These are phyloP conservation scores for Monosporascus sp. DNA, from an alignment of 2,329 filamentous ascomycete genomes.

Conservation along the genomic window DNA sequence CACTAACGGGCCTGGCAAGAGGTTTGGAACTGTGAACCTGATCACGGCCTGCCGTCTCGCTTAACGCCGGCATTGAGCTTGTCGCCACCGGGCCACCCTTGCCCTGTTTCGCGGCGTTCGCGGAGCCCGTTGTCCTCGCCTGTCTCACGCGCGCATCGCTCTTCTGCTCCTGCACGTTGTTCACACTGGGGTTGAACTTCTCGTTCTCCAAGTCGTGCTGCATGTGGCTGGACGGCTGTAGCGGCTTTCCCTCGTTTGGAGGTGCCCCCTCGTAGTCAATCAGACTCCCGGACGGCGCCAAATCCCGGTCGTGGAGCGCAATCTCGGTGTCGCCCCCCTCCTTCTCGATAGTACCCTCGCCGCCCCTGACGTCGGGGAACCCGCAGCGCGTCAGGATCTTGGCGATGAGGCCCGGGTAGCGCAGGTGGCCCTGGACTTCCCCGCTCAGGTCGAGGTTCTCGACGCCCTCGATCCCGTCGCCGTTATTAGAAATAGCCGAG, in stretches of 20 bases:
- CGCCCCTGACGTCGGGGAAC: conserved; percentile 40
- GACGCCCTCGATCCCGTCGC: conserved; percentile 51
- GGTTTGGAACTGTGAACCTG: no score
- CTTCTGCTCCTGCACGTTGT: conserved; percentile 19
- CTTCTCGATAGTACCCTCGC: conserved; percentile 40
- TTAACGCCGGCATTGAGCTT: conserved; percentile 15
- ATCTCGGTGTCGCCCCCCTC: conserved; percentile 35
- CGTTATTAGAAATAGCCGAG: conserved; percentile 58
- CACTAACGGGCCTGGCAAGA: background rate
- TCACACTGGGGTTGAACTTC: conserved; percentile 21
- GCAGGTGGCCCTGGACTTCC: conserved; percentile 46
- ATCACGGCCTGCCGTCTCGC: conserved; percentile 12
- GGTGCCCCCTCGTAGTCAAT: conserved; percentile 37
- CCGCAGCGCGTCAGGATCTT: conserved; percentile 49
- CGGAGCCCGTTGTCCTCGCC: conserved; percentile 7
- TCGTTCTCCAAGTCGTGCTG: conserved; percentile 16
- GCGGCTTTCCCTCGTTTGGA: background rate
- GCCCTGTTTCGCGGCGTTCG: conserved; percentile 4
- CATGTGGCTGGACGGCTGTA: conserved; percentile 12
- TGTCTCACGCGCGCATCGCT: conserved; percentile 13
- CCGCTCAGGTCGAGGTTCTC: conserved; percentile 48
- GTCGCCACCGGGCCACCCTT: background rate
- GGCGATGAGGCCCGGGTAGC: conserved; percentile 45
- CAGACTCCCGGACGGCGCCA: conserved; percentile 28
- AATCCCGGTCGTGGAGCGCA: conserved; percentile 25